Base-by-base conservation (phyloP, 306 rosid species). In the Vigna mungo region DNA sequence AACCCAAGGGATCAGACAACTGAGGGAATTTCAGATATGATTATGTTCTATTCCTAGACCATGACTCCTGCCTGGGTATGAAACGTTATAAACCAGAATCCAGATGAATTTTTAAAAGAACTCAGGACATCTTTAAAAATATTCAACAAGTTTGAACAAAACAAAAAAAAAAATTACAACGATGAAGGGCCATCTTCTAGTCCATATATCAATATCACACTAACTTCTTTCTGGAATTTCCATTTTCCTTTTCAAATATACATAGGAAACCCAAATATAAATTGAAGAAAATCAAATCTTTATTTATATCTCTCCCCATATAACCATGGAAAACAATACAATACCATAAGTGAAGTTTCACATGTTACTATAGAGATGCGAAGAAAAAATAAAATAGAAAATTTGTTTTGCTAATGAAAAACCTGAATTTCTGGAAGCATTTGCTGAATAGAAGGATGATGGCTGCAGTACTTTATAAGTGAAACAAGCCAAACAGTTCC, bases 381-480 rank as follows among this genome's bases (percentile, higher is more conserved):
- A n/a, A 67, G 60, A 52, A 53, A 68, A 68, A 2, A 25, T 25
- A 25, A 69, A 68, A 25, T 41, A 23, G 30, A 55, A 15, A 43
- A 32, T 52, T 46, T 39, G 9, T 62, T 78, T 62, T 61, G 72
- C 34, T 71, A 64, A 44, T 59, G 73, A 75, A 87, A 90, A 52
- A 95, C 98, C 97, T 95, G 98, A 87, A 95, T 95, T 80, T 92
- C 96, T 25, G 97, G 98, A 86, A 95, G 97, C 90, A 90, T 92
- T 79, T 78, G 68, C 84, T 92, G 97, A 71, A 90, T 82, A 72
- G 86, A 83, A 68, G 92, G 90, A 69, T 90, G 95, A 81, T 82
- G 88, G 54, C 98, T 95, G 52, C 97, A 90, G 81, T 95, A 92
- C 91, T 90, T 95, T 72, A 92, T 85, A 77, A 95, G 90, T 80